Evolutionary conservation across 306 rosid species (phyloP).

Genomic region (Medicago truncatula): DNA sequence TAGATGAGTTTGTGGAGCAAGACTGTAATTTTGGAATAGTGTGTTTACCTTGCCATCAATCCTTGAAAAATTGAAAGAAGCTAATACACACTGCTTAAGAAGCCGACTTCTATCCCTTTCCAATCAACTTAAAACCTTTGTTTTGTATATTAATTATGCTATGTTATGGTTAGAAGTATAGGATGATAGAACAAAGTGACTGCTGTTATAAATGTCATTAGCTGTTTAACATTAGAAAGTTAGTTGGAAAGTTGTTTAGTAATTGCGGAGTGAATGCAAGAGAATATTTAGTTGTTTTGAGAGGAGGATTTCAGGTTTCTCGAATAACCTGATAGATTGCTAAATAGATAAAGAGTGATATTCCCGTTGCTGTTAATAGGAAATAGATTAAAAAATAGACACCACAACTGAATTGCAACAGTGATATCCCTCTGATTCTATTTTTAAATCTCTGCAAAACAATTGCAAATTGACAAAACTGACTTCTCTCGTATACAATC

Average conservation of each 20-base stretch:
- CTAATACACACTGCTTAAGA: background rate
- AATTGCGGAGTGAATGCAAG: background rate
- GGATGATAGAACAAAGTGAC: background rate
- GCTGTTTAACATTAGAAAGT: background rate
- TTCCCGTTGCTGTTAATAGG: background rate
- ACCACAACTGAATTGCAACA: too few species aligned
- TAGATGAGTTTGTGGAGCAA: background rate
- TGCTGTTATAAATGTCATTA: too few species aligned
- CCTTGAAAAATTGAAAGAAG: background rate
- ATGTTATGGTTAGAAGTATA: background rate
- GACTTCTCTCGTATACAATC: background rate
- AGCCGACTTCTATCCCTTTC: background rate
- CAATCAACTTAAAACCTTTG: background rate
- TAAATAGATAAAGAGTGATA: background rate
- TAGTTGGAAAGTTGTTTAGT: background rate
- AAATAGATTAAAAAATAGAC: too few species aligned
- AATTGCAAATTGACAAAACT: background rate
- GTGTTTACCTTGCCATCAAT: background rate
- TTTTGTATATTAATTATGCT: background rate
- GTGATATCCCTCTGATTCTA: too few species aligned
- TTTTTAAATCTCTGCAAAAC: background rate
- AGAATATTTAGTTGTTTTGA: too few species aligned
- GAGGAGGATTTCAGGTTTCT: background rate
- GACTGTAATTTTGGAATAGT: background rate
- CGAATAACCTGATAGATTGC: background rate